phyloP scores from a whole-genome alignment of 1,284 basidiomycete genomes.

The Sporisorium exsertum region DNA sequence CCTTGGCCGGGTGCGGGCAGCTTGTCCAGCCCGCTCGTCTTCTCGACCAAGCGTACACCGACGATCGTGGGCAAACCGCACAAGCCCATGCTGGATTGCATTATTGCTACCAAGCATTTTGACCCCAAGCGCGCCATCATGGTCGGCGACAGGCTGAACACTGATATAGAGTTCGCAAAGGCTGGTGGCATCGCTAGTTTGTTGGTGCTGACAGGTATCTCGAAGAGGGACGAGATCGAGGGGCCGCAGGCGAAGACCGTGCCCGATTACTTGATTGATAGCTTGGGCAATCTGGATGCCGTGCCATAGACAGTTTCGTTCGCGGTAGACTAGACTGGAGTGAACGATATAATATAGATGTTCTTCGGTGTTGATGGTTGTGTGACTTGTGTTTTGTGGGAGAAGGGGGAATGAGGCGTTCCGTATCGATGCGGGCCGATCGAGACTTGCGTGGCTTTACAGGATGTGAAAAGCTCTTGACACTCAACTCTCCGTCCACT shows the following conservation, averaged over 20 bases:
- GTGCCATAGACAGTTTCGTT: conserved; percentile 18
- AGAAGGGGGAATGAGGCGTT: background rate
- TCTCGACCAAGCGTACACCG: conserved; percentile 77
- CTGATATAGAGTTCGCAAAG: conserved; percentile 92
- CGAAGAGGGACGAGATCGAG: conserved; percentile 68
- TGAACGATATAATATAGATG: background rate
- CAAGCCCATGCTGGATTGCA: conserved; percentile 91
- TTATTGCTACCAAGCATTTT: conserved; percentile 78
- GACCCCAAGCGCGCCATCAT: conserved; percentile 88
- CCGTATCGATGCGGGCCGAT: background rate
- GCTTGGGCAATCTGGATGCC: conserved; percentile 61
- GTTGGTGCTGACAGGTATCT: conserved; percentile 87
- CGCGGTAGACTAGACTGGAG: background rate
- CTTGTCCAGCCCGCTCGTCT: conserved; percentile 84
- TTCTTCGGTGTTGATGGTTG: background rate
- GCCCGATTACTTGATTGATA: conserved; percentile 62
- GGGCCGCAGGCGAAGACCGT: conserved; percentile 72
- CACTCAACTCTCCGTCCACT: too few relatives aligned
- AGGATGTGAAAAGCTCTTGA: too few relatives aligned
- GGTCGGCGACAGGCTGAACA: conserved; percentile 93
- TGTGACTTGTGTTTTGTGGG: background rate
- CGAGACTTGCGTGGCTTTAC: background rate
- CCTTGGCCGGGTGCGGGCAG: conserved; percentile 84
- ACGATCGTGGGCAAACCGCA: conserved; percentile 91
- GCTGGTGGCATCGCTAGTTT: conserved; percentile 86